Evolutionary conservation across 345 rosid genomes (phyloP).

Genomic region (Linum lewisii): DNA sequence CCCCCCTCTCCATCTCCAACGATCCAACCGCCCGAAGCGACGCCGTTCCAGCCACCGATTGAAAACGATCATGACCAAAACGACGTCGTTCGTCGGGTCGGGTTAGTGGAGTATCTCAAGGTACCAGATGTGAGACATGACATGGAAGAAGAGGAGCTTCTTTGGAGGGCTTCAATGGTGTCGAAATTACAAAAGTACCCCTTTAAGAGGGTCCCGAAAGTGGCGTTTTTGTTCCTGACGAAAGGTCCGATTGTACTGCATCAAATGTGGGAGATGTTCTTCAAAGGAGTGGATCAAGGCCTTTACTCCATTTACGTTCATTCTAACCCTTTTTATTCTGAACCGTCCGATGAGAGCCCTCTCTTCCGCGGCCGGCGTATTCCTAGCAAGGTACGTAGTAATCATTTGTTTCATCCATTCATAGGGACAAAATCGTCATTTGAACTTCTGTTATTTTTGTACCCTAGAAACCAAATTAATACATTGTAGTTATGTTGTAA

Average conservation of each 20-base stretch:
- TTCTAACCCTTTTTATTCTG: neutral
- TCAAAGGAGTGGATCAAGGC: constrained; percentile 15
- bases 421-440: too few species aligned
- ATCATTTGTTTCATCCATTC: too few species aligned
- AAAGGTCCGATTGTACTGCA: constrained; percentile 22
- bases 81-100: neutral
- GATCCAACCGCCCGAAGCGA: constrained; percentile 4
- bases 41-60: too few species aligned
- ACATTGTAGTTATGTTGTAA: too few species aligned
- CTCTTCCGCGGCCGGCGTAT: neutral
- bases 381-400: neutral
- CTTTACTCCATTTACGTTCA: neutral
- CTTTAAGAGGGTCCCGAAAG: constrained; percentile 15
- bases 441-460: too few species aligned
- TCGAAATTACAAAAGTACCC: constrained; percentile 10
- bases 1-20: neutral
- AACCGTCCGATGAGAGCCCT: neutral
- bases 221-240: constrained; percentile 26
- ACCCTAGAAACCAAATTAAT: too few species aligned
- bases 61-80: too few species aligned
- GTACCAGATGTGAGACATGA: constrained; percentile 18
- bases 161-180: constrained; percentile 20
- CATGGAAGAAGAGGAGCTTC: constrained; percentile 31
- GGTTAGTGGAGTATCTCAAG: constrained; percentile 1
- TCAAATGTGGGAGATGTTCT: constrained; percentile 28